These are phyloP conservation scores for Dendrostoma leiphaemia DNA, from an alignment of 2,329 filamentous ascomycete species.

Conservation along the genomic window DNA sequence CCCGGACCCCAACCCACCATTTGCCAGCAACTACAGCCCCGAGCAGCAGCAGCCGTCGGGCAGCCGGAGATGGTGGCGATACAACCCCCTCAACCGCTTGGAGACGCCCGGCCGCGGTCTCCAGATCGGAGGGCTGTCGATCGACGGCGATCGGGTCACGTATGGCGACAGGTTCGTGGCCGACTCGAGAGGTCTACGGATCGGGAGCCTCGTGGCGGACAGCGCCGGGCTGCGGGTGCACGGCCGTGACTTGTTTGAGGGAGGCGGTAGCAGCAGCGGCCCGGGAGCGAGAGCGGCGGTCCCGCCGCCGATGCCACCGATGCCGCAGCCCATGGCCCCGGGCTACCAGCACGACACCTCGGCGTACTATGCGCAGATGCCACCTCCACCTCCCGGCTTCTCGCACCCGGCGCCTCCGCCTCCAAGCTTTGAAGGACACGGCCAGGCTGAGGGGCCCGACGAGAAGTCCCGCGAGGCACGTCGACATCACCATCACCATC, in stretches of 20 bases:
- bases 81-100: conserved; percentile 19
- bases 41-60: conserved; percentile 13
- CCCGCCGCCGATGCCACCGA: not conserved
- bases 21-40: not conserved
- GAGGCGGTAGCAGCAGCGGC: not conserved
- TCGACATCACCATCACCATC: not conserved
- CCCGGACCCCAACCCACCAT: conserved; percentile 1
- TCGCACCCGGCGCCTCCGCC: not conserved
- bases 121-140: conserved; percentile 36
- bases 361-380: conserved; percentile 3
- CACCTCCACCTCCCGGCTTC: conserved; percentile 8
- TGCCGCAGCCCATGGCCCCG: conserved; percentile 7
- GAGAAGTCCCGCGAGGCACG: conserved; percentile 1
- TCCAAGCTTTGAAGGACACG: not conserved
- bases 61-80: conserved; percentile 15
- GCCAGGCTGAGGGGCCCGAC: not conserved
- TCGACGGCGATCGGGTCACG: conserved; percentile 42
- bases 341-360: not conserved
- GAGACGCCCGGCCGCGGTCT: conserved; percentile 24
- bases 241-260: conserved; percentile 10
- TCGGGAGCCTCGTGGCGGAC: conserved; percentile 43
- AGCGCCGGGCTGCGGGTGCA: conserved; percentile 33
- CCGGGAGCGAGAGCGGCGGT: not conserved
- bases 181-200: conserved; percentile 43
- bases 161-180: conserved; percentile 43